These are phyloP conservation scores for Rhizoctonia solani DNA, from an alignment of 1,284 basidiomycete species.

Conservation along the genomic window DNA sequence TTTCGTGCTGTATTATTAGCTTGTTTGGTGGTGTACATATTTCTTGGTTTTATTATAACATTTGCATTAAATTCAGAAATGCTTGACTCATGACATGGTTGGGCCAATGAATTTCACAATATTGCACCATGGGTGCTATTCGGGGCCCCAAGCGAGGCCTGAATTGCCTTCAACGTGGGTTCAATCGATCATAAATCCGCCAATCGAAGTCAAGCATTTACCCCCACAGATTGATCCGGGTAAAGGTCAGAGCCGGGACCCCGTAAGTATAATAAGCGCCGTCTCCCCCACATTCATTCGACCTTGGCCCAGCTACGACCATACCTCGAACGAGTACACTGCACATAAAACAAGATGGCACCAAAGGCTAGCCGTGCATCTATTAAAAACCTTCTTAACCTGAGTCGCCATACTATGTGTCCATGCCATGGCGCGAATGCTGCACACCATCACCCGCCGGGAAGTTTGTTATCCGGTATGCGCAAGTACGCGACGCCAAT, in stretches of 20 bases:
- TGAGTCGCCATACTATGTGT: constrained; percentile 71
- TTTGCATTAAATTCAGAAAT: neutral
- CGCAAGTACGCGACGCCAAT: constrained; percentile 85
- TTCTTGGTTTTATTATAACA: neutral
- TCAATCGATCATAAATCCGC: too few species aligned
- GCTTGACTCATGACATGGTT: too few species aligned
- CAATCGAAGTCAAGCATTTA: too few species aligned
- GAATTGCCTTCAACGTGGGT: too few species aligned
- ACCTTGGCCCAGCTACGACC: neutral
- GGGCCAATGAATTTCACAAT: too few species aligned
- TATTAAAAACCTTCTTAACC: constrained; percentile 70
- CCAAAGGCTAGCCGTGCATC: constrained; percentile 57
- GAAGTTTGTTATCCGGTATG: constrained; percentile 53
- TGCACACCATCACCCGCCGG: constrained; percentile 52
- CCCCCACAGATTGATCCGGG: constrained; percentile 9
- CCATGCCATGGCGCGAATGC: constrained; percentile 64
- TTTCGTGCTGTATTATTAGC: constrained; percentile 19
- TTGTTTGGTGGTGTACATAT: neutral
- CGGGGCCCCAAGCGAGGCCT: too few species aligned
- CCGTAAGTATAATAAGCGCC: constrained; percentile 7
- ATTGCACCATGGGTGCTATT: too few species aligned
- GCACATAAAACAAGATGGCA: constrained; percentile 49
- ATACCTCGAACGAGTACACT: constrained; percentile 1
- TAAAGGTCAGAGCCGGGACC: constrained; percentile 16
- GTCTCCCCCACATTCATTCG: neutral